Evolutionary conservation across 768 basidiomycete genomes (phyloP), one percentile per base, ranked within the genome.

Genomic region (Trametes meyenii): DNA sequence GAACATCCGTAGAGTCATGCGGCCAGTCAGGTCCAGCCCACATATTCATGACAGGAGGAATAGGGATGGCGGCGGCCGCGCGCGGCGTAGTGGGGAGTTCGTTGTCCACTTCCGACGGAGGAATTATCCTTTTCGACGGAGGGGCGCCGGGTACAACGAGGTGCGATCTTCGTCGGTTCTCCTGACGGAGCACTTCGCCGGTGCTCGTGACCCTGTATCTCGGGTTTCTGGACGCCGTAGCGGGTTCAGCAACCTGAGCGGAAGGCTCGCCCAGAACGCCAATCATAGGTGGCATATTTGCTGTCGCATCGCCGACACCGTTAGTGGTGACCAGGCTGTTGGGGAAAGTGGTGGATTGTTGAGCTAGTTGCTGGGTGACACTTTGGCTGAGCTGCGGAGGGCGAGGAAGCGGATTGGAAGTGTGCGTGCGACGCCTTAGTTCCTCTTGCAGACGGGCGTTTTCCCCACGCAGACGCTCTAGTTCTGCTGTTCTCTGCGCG

Each of bases 131-230:
- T 8, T 43, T 52, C 1, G 58, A 50, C 21, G 46, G 43, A 11
- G 50, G 56, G 23, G 67, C 67, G 38, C 67, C 67, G 14, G 64
- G 67, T 29, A 67, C 55, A 43, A 67, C 49, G 39, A 58, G 50
- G 39, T 62, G 64, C 0, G 53, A 36, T 11, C 61, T 55, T 26
- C 46, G 58, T 5, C 59, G 16, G 42, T 54, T 50, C 35, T 63
- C 62, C 36, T 45, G 63, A 10, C 62, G 63, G 7, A 56, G 35
- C 23, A 58, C 23, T 19, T 53, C 46, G 1, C 39, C 51, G 2
- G 35, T 36, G 16, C 48, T 50, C 19, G 52, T 50, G 4, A 53
- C 13, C 38, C 33, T 49, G 36, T 60, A 44, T 19, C 40, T 60
- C 6, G 62, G 40, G 6, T 54, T 46, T 23, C 48, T n/a, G 14